Evolutionary conservation across 140 eudicot genomes (phyloP).

Genomic region (Ambrosia hybrid): DNA sequence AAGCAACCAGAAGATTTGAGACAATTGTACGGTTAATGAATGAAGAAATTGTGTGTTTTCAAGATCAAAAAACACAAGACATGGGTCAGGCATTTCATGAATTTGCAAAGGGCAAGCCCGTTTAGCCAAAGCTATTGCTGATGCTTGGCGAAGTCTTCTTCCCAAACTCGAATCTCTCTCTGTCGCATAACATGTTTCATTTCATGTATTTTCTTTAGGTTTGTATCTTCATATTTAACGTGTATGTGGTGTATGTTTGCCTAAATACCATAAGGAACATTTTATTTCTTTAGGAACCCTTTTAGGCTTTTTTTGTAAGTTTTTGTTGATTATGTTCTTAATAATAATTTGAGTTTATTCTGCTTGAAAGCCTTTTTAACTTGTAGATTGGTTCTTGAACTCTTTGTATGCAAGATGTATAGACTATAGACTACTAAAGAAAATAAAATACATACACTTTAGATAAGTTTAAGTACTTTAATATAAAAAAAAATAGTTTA

Average conservation of each 20-base stretch:
- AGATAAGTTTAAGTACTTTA: too few species aligned
- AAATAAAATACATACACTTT: too few species aligned
- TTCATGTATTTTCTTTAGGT: background rate
- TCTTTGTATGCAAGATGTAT: background rate
- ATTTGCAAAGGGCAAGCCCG: conserved; percentile 92
- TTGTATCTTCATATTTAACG: conserved; percentile 14
- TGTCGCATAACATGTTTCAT: conserved; percentile 27
- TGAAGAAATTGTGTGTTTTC: conserved; percentile 79
- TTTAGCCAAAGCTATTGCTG: conserved; percentile 72
- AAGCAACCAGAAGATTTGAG: conserved; percentile 77
- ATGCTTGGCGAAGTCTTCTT: conserved; percentile 89
- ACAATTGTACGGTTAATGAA: conserved; percentile 71
- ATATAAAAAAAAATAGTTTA: too few species aligned
- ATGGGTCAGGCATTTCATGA: conserved; percentile 93
- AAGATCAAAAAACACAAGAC: conserved; percentile 88
- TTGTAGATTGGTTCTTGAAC: background rate
- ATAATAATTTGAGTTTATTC: too few species aligned
- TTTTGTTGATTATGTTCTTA: conserved; percentile 2
- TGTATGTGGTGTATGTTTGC: background rate
- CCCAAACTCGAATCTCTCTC: conserved; percentile 93
- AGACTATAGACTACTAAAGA: background rate
- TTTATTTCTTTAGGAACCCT: background rate
- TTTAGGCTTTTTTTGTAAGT: background rate
- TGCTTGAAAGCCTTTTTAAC: background rate
- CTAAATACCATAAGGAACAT: conserved; percentile 14